A percentile compares a stretch with the other conserved stretches of the same genome.
Conservation (phyloP, 2,329 filamentous ascomycete species). For the Cytospora mali region DNA sequence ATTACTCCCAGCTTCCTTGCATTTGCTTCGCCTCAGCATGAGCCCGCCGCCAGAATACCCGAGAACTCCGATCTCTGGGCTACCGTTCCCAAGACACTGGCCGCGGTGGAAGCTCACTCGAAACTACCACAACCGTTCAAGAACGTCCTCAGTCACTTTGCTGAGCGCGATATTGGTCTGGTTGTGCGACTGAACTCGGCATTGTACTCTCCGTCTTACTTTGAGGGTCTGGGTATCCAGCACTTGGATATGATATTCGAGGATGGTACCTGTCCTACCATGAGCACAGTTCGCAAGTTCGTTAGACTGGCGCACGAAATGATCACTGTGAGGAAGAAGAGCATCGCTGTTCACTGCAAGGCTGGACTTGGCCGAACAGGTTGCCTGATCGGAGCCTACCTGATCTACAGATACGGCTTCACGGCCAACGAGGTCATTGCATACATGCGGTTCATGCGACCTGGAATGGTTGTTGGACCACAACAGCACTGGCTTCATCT, state of each 20-base stretch:
- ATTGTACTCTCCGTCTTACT: slow-evolving; percentile 95
- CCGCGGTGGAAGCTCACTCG: slow-evolving; percentile 69
- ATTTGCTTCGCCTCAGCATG: slow-evolving; percentile 91
- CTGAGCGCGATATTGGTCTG: slow-evolving; percentile 83
- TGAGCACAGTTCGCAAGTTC: slow-evolving; percentile 90
- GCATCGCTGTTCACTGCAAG: slow-evolving; percentile 98
- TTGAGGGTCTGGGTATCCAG: slow-evolving; percentile 90
- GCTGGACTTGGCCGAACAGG: slow-evolving; percentile 93
- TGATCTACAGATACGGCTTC: slow-evolving; percentile 97
- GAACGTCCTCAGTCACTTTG: slow-evolving; percentile 90
- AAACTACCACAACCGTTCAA: slow-evolving; percentile 86
- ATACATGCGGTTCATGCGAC: slow-evolving; percentile 98
- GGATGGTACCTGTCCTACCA: slow-evolving; percentile 90
- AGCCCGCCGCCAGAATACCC: slow-evolving; percentile 72
- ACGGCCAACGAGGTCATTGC: slow-evolving; percentile 97
- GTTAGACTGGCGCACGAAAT: slow-evolving; percentile 93
- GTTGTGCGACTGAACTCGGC: slow-evolving; percentile 95
- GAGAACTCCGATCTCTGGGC: slow-evolving; percentile 73
- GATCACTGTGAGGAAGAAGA: slow-evolving; percentile 87
- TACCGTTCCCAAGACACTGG: slow-evolving; percentile 73
- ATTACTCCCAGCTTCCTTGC: slow-evolving; percentile 92
- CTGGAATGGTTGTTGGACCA: slow-evolving; percentile 97
- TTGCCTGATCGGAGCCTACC: slow-evolving; percentile 93
- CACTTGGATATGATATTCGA: slow-evolving; percentile 99
- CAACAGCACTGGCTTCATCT: slow-evolving; percentile 99